Evolutionary conservation across 768 basidiomycete genomes (phyloP).

Genomic region (Phanerodontia chrysosporium): DNA sequence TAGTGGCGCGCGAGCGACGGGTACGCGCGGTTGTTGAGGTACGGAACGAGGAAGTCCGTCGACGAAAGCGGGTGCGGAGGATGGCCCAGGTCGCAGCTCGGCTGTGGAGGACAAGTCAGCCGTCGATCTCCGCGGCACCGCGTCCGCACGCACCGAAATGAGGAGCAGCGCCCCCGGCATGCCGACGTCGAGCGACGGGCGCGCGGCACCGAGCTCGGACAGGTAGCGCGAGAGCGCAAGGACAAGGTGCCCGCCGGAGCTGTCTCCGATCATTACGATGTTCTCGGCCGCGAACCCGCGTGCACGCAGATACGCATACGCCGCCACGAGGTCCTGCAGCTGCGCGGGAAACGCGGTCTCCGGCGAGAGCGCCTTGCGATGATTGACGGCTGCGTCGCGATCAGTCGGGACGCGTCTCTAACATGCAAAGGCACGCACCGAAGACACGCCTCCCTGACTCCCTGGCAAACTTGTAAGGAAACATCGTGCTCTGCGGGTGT

Average conservation of each 20-base stretch:
- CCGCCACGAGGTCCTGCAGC: constrained; percentile 46
- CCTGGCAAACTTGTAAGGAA: constrained; percentile 9
- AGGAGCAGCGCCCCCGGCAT: constrained; percentile 9
- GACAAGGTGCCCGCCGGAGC: constrained; percentile 50
- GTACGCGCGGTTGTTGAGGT: constrained; percentile 12
- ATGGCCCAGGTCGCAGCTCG: constrained; percentile 12
- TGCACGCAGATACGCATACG: constrained; percentile 44
- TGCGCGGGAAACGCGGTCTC: constrained; percentile 47
- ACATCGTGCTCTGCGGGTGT: constrained; percentile 12
- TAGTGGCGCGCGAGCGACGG: constrained; percentile 10
- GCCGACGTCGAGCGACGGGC: constrained; percentile 6
- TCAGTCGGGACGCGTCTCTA: background rate
- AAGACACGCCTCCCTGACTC: constrained; percentile 5
- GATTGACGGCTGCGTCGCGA: constrained; percentile 8
- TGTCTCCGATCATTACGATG: constrained; percentile 49
- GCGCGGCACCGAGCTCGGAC: constrained; percentile 1
- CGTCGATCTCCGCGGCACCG: background rate
- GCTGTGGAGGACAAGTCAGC: background rate
- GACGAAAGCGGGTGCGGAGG: background rate
- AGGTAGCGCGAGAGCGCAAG: constrained; percentile 38
- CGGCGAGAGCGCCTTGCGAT: constrained; percentile 20
- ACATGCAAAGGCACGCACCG: constrained; percentile 3
- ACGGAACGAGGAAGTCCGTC: constrained; percentile 10
- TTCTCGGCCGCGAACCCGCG: constrained; percentile 38
- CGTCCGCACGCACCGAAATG: constrained; percentile 4